Percentiles rank a stretch among this genome's conserved stretches.
Evolutionary conservation across 1,139 yeast genomes (phyloP).

Genomic region (Taiozyma sp.): DNA sequence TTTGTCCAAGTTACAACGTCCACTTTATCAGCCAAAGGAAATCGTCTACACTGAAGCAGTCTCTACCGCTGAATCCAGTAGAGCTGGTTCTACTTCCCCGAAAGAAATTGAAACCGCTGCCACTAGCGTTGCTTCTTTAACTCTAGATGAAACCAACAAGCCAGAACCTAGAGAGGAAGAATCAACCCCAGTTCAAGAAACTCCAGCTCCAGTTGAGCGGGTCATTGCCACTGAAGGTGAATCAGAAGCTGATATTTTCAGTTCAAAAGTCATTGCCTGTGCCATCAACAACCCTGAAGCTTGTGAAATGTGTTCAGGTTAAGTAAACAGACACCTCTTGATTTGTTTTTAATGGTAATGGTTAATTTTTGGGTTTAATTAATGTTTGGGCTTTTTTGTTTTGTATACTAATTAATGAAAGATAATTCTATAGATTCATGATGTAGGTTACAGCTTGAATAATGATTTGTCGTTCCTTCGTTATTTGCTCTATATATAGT

Average conservation of each 20-base stretch:
- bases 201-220: constrained; percentile 17
- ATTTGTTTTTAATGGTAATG: not conserved
- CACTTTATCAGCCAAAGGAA: constrained; percentile 40
- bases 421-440: not conserved
- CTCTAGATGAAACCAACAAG: constrained; percentile 24
- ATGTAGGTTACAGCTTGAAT: not conserved
- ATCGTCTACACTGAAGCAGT: constrained; percentile 23
- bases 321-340: constrained; percentile 16
- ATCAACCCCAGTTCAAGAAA: constrained; percentile 15
- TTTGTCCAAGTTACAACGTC: constrained; percentile 51
- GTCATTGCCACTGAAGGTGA: constrained; percentile 29
- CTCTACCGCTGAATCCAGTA: constrained; percentile 21
- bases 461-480: not conserved
- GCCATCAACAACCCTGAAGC: constrained; percentile 96
- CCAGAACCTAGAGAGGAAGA: constrained; percentile 25
- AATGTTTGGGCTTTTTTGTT: constrained; percentile 2
- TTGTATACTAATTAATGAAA: constrained; percentile 3
- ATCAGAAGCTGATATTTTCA: constrained; percentile 64
- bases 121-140: constrained; percentile 27
- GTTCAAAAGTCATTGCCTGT: constrained; percentile 92
- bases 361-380: not conserved
- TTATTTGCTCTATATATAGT: not conserved
- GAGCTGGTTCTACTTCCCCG: constrained; percentile 23
- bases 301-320: constrained; percentile 99
- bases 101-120: constrained; percentile 26